phyloP scores from a whole-genome alignment of 768 basidiomycete species.

The Boletus rubroflammeus region DNA sequence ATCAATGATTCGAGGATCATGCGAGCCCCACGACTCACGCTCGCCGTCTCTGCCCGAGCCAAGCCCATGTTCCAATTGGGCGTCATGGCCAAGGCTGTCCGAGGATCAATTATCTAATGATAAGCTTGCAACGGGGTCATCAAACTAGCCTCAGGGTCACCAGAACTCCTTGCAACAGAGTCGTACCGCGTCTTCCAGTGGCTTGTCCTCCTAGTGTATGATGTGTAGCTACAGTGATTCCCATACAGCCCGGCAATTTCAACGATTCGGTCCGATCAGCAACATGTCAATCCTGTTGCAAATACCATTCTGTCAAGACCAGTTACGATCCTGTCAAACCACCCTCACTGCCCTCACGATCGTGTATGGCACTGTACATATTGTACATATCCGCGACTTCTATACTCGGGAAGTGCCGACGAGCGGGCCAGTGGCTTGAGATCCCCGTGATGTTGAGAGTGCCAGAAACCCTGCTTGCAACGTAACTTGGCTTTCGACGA shows the following conservation, averaged over 20 bases:
- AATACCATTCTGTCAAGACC: neutral
- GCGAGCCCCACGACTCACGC: neutral
- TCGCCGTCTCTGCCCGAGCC: conserved; percentile 1
- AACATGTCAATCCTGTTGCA: neutral
- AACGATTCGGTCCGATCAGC: too few species aligned
- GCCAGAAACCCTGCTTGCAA: neutral
- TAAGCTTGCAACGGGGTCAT: neutral
- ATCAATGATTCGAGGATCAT: neutral
- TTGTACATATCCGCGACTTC: too few species aligned
- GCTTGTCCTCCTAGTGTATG: neutral
- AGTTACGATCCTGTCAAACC: neutral
- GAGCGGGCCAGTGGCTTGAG: neutral
- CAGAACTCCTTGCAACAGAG: neutral
- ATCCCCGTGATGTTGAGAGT: too few species aligned
- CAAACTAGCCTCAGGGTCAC: neutral
- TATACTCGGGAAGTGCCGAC: neutral
- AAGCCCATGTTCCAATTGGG: neutral
- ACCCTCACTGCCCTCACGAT: neutral
- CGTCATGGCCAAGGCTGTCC: too few species aligned
- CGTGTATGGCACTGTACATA: neutral
- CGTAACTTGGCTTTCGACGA: neutral
- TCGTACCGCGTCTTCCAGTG: too few species aligned
- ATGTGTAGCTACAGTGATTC: neutral
- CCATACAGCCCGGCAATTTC: neutral
- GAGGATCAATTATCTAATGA: neutral